Evolutionary conservation across 2,329 filamentous ascomycete species (phyloP), one percentile per base, ranked within the genome.

Genomic region (Acrocalymma vagum): DNA sequence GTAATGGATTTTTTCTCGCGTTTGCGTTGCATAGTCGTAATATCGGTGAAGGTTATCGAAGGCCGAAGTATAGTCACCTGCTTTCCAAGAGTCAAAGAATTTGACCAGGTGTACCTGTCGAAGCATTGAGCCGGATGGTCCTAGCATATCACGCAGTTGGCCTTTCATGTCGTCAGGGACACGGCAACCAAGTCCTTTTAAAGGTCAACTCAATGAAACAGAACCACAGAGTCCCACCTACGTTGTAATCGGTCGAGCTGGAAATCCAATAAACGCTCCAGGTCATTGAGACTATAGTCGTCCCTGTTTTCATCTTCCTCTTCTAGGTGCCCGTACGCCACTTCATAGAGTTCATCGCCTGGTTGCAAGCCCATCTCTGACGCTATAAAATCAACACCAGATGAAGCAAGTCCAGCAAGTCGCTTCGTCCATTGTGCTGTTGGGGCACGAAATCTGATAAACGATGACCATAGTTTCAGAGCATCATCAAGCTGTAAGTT

Each of bases 1-100:
- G 62, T 99, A 97, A 58, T 92, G 92, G 5, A 88, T 82, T 16
- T 88, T 85, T 58, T 95, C 88, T 45, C 85, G 78, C 53, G 85
- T 88, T 59, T 94, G 88, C 83, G 95, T 91, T 1, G 92, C 94
- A 69, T 96, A 96, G 68, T 99, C 94, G 60, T 96, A 99, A 69
- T 96, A 99, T 35, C 90, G 86, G 67, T 97, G 92, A 14, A 99
- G 78, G 53, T 86, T 86, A 60, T 99, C 93, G 63, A 96, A 94
- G 0, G 94, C 88, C 1, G 88, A 90, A 9, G 88, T 85, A 60
- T 93, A 95, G 69, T 97, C 91, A 4, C 93, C 93, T 3, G 90
- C 85, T 65, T 87, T 83, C 93, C 92, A 97, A 1, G 91, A 84
- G 67, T 99, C 92, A 10, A 96, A 84, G 62, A 95, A 97, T 81